Conservation (phyloP, 2,329 filamentous ascomycete genomes). For the Penicillium fuscoglaucum region DNA sequence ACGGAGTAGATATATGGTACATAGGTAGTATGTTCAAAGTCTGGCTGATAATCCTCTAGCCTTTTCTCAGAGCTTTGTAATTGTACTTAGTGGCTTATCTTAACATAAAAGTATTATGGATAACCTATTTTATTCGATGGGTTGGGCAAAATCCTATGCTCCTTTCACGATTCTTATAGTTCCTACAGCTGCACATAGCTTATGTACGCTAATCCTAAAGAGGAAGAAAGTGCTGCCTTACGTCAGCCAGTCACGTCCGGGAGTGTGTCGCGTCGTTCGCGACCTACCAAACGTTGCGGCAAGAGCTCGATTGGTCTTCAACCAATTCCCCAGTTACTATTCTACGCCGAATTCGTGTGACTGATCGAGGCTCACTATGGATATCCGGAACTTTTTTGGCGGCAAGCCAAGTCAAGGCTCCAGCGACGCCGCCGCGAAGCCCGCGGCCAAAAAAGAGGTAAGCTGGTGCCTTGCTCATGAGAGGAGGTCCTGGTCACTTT, state of each 20-base stretch:
- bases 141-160: background rate
- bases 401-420: slow-evolving; percentile 65
- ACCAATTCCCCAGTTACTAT: background rate
- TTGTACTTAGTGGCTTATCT: background rate
- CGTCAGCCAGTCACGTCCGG: slow-evolving; percentile 28
- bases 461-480: slow-evolving; percentile 21
- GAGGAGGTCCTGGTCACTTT: background rate
- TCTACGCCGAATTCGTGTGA: background rate
- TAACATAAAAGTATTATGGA: background rate
- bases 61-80: background rate
- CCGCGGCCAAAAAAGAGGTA: slow-evolving; percentile 47
- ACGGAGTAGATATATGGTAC: background rate
- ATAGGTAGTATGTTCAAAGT: background rate
- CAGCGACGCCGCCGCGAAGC: slow-evolving; percentile 44
- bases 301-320: background rate
- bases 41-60: background rate
- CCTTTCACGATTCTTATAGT: background rate
- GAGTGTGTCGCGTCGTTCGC: slow-evolving; percentile 17
- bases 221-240: slow-evolving; percentile 15
- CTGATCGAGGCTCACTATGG: slow-evolving; percentile 57
- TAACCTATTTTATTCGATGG: background rate
- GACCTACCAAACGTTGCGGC: background rate
- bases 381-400: slow-evolving; percentile 90
- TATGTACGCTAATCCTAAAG: slow-evolving; percentile 19
- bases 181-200: background rate